phyloP scores from a whole-genome alignment of 2,329 filamentous ascomycete species.

The Zelopaecilomyces penicillatus region DNA sequence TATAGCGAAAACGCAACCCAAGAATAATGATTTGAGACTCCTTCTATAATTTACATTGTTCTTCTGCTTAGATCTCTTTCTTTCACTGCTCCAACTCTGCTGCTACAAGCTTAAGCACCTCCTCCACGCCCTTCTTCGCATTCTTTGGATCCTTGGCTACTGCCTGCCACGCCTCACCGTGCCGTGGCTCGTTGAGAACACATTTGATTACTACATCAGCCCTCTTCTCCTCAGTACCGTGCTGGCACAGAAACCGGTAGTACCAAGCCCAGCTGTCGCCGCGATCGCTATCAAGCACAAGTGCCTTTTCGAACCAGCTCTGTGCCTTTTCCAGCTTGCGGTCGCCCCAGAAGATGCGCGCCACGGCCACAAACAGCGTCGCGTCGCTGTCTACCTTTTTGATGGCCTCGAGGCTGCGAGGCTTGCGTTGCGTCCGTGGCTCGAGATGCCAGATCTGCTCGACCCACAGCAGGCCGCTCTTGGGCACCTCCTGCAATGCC shows the following conservation, averaged over 20 bases:
- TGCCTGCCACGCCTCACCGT: conserved; percentile 86
- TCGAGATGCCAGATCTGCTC: conserved; percentile 96
- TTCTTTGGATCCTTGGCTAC: conserved; percentile 82
- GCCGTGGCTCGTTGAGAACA: conserved; percentile 72
- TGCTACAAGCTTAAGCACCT: conserved; percentile 74
- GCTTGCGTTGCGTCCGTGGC: conserved; percentile 82
- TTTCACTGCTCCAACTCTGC: conserved; percentile 28
- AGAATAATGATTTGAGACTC: too few species aligned
- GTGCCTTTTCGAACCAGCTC: conserved; percentile 95
- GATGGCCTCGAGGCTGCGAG: conserved; percentile 85
- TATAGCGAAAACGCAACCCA: too few species aligned
- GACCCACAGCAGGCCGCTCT: conserved; percentile 79
- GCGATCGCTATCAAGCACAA: conserved; percentile 74
- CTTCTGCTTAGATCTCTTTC: too few species aligned
- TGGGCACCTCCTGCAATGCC: conserved; percentile 84
- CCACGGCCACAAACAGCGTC: conserved; percentile 80
- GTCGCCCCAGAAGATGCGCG: conserved; percentile 93
- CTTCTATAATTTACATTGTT: too few species aligned
- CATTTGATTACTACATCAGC: conserved; percentile 77
- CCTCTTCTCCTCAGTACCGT: conserved; percentile 90
- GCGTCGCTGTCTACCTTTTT: conserved; percentile 95
- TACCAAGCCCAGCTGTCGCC: conserved; percentile 99
- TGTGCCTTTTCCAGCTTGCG: conserved; percentile 86
- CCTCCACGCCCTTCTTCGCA: conserved; percentile 64
- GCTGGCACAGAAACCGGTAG: conserved; percentile 83